These are phyloP conservation scores for Aureobasidium pullulans DNA, from an alignment of 2,329 filamentous ascomycete genomes.

Conservation along the genomic window DNA sequence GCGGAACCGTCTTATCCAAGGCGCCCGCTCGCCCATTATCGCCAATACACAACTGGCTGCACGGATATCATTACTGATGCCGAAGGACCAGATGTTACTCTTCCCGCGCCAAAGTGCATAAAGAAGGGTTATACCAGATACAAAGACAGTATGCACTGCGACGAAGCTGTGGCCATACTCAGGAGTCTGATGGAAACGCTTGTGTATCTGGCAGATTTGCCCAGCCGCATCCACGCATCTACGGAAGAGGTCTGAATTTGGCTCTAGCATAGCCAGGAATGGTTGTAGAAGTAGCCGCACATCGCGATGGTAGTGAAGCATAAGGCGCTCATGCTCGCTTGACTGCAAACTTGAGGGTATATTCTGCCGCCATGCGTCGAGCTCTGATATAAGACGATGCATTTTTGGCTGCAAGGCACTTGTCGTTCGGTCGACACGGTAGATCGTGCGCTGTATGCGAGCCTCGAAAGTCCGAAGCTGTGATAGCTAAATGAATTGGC, in stretches of 20 bases:
- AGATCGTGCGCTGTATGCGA: constrained; percentile 4
- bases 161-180: constrained; percentile 4
- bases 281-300: not conserved
- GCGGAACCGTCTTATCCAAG: not conserved
- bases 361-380: not conserved
- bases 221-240: not conserved
- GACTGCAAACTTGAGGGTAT: not conserved
- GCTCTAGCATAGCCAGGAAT: not conserved
- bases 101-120: not conserved
- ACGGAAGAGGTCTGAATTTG: not conserved
- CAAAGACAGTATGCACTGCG: constrained; percentile 1
- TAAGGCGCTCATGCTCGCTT: not conserved
- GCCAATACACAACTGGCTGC: not conserved
- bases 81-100: not conserved
- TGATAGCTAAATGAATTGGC: not conserved
- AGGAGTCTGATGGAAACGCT: not conserved
- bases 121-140: not conserved
- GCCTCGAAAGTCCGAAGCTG: not conserved
- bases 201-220: constrained; percentile 5
- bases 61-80: not conserved
- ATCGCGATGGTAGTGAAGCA: not conserved
- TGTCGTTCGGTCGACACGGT: not conserved
- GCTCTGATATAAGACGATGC: not conserved
- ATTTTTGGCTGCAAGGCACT: not conserved
- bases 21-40: constrained; percentile 5